Evolutionary conservation across 768 basidiomycete genomes (phyloP).

Genomic region (Termitomyces sp.): DNA sequence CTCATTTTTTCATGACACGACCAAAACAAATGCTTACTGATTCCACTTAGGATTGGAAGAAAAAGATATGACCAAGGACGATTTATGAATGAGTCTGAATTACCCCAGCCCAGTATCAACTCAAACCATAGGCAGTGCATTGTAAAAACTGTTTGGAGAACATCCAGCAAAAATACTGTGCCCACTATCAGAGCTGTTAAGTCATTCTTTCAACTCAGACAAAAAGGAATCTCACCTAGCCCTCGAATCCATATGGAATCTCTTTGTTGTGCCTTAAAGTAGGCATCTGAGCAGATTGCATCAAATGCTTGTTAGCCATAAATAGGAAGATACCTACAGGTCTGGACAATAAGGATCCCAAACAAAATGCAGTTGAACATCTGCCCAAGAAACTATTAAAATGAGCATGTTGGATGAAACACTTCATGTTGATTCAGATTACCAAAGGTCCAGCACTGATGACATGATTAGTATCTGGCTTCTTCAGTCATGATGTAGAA

Average conservation of each 20-base stretch:
- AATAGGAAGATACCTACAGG: not conserved
- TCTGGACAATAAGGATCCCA: not conserved
- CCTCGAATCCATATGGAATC: not conserved
- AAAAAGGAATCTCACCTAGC: not conserved
- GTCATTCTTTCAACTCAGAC: not conserved
- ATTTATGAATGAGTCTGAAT: not conserved
- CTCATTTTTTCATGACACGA: not conserved
- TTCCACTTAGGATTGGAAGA: not conserved
- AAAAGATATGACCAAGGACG: not conserved
- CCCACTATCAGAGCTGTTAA: not conserved
- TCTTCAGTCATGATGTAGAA: too few species aligned
- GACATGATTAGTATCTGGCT: too few species aligned
- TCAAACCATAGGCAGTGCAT: not conserved
- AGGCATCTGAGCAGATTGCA: not conserved
- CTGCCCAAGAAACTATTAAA: not conserved
- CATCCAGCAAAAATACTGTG: not conserved
- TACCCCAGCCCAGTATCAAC: not conserved
- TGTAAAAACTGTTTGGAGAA: not conserved
- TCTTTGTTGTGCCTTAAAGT: not conserved
- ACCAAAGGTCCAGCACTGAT: not conserved
- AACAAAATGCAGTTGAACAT: not conserved
- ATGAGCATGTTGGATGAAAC: not conserved
- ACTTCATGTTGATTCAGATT: not conserved
- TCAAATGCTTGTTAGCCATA: too few species aligned
- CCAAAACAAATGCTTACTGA: not conserved